Conservation (phyloP, 768 basidiomycete species). For the Mycena maculata region DNA sequence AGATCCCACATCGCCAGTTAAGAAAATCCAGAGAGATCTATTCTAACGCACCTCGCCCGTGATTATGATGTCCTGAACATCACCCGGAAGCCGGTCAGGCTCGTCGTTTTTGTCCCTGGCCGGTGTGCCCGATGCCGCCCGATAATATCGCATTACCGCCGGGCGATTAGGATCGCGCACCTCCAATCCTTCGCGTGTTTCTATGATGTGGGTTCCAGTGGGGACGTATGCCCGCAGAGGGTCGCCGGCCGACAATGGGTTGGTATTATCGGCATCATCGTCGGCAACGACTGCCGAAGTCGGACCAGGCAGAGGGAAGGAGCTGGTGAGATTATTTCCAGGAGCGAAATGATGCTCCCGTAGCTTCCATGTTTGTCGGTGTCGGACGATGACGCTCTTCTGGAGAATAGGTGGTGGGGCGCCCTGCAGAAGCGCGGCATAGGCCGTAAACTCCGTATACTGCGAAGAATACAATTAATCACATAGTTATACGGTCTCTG, state of each 20-base stretch:
- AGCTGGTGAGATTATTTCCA: conserved; percentile 37
- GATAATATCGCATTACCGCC: conserved; percentile 46
- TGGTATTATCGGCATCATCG: conserved; percentile 33
- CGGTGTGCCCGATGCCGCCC: conserved; percentile 31
- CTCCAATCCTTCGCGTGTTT: conserved; percentile 59
- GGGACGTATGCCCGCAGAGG: conserved; percentile 74
- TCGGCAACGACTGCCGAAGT: conserved; percentile 45
- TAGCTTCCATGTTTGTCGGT: conserved; percentile 92
- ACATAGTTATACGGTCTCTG: no score
- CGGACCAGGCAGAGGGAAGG: conserved; percentile 41
- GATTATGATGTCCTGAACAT: conserved; percentile 72
- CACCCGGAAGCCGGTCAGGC: conserved; percentile 26
- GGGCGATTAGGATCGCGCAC: conserved; percentile 57
- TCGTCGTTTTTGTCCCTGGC: conserved; percentile 30
- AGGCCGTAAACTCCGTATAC: conserved; percentile 89
- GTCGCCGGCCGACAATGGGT: conserved; percentile 66
- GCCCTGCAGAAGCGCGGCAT: conserved; percentile 80
- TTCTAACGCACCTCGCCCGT: conserved; percentile 71
- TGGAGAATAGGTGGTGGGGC: conserved; percentile 74
- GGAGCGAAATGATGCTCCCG: conserved; percentile 77
- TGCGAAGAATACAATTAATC: conserved; percentile 45
- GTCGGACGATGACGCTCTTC: conserved; percentile 80
- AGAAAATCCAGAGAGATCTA: neutral
- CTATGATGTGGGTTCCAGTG: conserved; percentile 59
- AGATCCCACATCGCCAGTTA: conserved; percentile 18